Evolutionary conservation across 257 asterid species (phyloP).

Genomic region (Avicennia marina): DNA sequence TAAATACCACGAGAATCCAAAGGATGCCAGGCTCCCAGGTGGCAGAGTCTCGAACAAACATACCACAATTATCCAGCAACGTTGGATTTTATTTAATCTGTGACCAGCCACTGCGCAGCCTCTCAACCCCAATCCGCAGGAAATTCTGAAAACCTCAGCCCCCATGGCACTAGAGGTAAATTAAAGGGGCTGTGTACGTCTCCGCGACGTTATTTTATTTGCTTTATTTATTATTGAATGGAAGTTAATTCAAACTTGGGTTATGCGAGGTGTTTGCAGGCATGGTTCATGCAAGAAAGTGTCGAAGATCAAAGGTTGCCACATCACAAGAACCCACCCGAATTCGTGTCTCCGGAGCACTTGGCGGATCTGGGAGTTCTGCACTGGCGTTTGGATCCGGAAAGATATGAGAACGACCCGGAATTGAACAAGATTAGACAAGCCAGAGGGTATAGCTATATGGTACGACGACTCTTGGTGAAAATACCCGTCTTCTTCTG

Average conservation of each 20-base stretch:
- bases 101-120: neutral
- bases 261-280: slow-evolving; percentile 27
- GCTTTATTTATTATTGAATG: neutral
- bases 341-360: slow-evolving; percentile 43
- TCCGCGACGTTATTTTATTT: neutral
- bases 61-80: neutral
- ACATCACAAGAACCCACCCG: slow-evolving; percentile 53
- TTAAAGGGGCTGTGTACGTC: neutral
- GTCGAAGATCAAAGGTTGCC: slow-evolving; percentile 73
- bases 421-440: slow-evolving; percentile 58
- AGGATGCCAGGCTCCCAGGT: slow-evolving; percentile 22
- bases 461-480: no score
- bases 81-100: slow-evolving; percentile 3
- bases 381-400: slow-evolving; percentile 66
- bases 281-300: slow-evolving; percentile 78
- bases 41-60: slow-evolving; percentile 7
- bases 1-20: slow-evolving; percentile 33
- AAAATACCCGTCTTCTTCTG: no score
- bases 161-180: slow-evolving; percentile 63
- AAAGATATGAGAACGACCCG: slow-evolving; percentile 53
- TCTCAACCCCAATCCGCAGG: neutral
- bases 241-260: neutral
- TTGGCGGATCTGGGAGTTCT: slow-evolving; percentile 69
- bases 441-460: slow-evolving; percentile 66
- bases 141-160: neutral